Percentiles rank a stretch among this genome's conserved stretches.
Conservation (phyloP, 345 rosid genomes). For the Ceriops zippeliana region DNA sequence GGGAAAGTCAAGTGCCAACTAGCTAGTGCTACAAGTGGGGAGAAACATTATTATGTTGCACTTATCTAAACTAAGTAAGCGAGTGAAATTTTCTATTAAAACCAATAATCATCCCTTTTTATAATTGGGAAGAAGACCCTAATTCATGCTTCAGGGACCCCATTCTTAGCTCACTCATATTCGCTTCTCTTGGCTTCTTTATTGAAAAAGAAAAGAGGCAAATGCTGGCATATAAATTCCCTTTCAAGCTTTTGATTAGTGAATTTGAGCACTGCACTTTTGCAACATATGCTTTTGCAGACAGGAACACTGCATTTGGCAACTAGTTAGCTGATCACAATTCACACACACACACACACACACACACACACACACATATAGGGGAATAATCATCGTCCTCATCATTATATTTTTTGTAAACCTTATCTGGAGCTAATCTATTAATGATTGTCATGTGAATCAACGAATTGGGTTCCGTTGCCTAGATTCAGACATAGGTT, state of each 20-base stretch:
- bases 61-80: not conserved
- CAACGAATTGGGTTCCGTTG: not conserved
- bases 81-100: not conserved
- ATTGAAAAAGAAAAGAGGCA: too few species aligned
- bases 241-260: too few species aligned
- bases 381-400: too few species aligned
- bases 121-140: not conserved
- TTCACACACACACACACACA: not conserved
- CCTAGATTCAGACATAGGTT: not conserved
- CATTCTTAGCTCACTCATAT: too few species aligned
- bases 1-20: too few species aligned
- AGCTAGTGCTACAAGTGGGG: too few species aligned
- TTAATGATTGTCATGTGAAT: not conserved
- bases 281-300: not conserved
- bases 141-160: not conserved
- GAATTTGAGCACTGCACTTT: too few species aligned
- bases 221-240: not conserved
- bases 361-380: too few species aligned
- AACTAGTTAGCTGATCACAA: not conserved
- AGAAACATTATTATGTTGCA: not conserved
- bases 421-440: not conserved
- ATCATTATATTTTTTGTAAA: too few species aligned
- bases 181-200: too few species aligned
- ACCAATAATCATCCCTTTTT: not conserved
- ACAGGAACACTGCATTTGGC: not conserved